Percentiles rank a stretch among this genome's conserved stretches.
Evolutionary conservation across 768 basidiomycete genomes (phyloP).

Genomic region (Scleroderma citrinum): DNA sequence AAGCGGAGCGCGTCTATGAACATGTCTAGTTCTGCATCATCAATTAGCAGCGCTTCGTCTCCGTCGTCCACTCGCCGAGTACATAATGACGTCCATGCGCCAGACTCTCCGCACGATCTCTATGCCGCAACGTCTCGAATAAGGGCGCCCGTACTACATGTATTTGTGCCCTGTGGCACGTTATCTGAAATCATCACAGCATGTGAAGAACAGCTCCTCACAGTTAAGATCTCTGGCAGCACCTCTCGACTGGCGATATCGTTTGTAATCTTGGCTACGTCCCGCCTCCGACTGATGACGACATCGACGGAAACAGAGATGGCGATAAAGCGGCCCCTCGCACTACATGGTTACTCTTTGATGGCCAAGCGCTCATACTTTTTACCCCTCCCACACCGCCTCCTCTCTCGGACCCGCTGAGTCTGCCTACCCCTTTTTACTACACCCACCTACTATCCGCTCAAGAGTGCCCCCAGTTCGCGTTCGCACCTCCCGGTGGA

Average conservation of each 20-base stretch:
- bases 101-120: slow-evolving; percentile 55
- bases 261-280: slow-evolving; percentile 80
- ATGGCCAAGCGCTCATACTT: slow-evolving; percentile 55
- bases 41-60: slow-evolving; percentile 11
- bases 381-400: slow-evolving; percentile 50
- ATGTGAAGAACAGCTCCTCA: slow-evolving; percentile 67
- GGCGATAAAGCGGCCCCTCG: slow-evolving; percentile 13
- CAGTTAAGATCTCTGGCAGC: slow-evolving; percentile 63
- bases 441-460: slow-evolving; percentile 59
- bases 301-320: slow-evolving; percentile 15
- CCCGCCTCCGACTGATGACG: slow-evolving; percentile 35
- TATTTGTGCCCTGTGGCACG: slow-evolving; percentile 65
- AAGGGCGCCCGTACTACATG: slow-evolving; percentile 68
- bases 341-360: slow-evolving; percentile 70
- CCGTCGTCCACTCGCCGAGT: background rate
- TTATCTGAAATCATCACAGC: slow-evolving; percentile 44
- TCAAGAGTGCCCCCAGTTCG: slow-evolving; percentile 18
- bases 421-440: slow-evolving; percentile 71
- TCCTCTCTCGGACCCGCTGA: slow-evolving; percentile 50
- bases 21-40: slow-evolving; percentile 33
- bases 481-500: slow-evolving; percentile 23
- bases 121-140: slow-evolving; percentile 49
- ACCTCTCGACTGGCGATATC: slow-evolving; percentile 73
- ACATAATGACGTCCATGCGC: slow-evolving; percentile 8
- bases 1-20: slow-evolving; percentile 40